Evolutionary conservation across 208 protist species (phyloP), one percentile per base, ranked within the genome.

Genomic region (Borovskyia barvae): DNA sequence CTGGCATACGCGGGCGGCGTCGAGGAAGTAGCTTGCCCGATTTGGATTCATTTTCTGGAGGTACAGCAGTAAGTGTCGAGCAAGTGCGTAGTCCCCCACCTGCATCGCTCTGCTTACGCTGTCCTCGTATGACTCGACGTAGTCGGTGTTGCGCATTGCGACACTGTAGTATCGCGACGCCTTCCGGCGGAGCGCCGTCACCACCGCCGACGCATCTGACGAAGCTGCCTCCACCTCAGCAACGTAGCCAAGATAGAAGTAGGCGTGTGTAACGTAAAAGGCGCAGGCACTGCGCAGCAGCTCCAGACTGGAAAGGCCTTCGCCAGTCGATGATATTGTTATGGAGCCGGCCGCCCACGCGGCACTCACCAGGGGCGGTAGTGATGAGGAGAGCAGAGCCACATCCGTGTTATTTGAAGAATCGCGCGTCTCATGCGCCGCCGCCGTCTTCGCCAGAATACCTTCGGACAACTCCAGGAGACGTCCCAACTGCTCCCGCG

Each of bases 181-280:
- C 50, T 75, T 42, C 40, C 66, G 59, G 8, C 53, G 56, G 55
- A 83, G 57, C 24, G 49, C 48, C 4, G 30, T 37, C 9, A 25
- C 35, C 26, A 51, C 63, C 19, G 32, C 64, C 20, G 36, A 20
- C 22, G 37, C 46, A 20, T 41, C 37, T n/a, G 51, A 36, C 29
- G 45, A 29, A 17, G 33, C 35, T 28, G 50, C 29, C 39, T 26
- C 51, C 26, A 29, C 33, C 42, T 71, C 69, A 37, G 55, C 72
- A 22, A 89, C 61, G 49, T 75, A 73, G 33, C 88, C 88, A 3
- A 94, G 64, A 41, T 89, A 91, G 46, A 89, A 94, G 65, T 92
- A 72, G 0, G 88, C 85, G 56, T 94, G 83, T 5, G 88, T 75
- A 7, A 65, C 66, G 60, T 90, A 92, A 49, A 90, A 83, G 39